Percentiles rank a stretch among this genome's conserved stretches.
Evolutionary conservation across 345 rosid species (phyloP).

Genomic region (Gynandropsis gynandra): DNA sequence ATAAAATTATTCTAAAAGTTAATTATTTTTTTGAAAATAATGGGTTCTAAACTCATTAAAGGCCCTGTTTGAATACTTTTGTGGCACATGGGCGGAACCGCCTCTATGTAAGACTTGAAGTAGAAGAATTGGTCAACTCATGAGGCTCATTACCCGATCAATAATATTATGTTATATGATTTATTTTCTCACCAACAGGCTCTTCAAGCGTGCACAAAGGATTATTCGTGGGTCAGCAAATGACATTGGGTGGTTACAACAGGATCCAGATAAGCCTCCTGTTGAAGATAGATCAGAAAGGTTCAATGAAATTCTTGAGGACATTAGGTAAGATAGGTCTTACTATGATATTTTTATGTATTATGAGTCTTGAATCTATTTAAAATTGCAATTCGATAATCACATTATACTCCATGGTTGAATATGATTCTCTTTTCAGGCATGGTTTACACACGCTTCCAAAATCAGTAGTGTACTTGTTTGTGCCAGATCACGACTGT

Average conservation of each 20-base stretch:
- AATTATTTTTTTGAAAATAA: too few relatives aligned
- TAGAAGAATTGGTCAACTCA: too few relatives aligned
- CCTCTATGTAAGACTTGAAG: too few relatives aligned
- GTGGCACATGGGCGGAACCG: too few relatives aligned
- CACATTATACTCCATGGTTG: conserved; percentile 24
- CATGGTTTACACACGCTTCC: conserved; percentile 92
- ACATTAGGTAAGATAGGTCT: conserved; percentile 82
- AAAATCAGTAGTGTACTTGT: conserved; percentile 67
- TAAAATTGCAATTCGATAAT: too few relatives aligned
- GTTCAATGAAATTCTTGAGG: conserved; percentile 60
- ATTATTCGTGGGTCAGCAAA: conserved; percentile 95
- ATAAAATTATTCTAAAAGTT: too few relatives aligned
- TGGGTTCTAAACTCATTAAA: too few relatives aligned
- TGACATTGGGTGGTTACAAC: conserved; percentile 93
- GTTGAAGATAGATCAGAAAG: conserved; percentile 86
- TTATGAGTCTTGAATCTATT: too few relatives aligned
- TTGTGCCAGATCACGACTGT: conserved; percentile 74
- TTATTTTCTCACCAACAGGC: conserved; percentile 36
- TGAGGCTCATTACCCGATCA: too few relatives aligned
- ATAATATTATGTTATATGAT: too few relatives aligned
- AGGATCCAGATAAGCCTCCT: conserved; percentile 63
- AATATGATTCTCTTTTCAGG: conserved; percentile 43
- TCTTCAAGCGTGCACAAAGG: conserved; percentile 77
- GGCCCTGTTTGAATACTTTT: too few relatives aligned
- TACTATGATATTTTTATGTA: too few relatives aligned